These are phyloP conservation scores for Aspergillus fischeri DNA, from an alignment of 2,329 filamentous ascomycete species.

Conservation along the genomic window DNA sequence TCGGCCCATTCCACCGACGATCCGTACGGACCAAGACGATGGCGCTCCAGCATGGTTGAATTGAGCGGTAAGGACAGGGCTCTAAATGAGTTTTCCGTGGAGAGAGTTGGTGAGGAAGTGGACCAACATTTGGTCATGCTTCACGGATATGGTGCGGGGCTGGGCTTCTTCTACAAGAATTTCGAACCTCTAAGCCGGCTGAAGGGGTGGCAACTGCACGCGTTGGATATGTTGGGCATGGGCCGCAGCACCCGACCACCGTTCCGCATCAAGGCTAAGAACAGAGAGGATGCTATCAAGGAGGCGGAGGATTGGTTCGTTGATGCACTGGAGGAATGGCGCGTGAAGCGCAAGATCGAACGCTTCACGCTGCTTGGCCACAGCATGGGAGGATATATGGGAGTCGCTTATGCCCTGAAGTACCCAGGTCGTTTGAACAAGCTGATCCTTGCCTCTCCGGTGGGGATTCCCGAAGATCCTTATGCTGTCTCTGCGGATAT, in stretches of 20 bases:
- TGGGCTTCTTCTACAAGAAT: slow-evolving; percentile 98
- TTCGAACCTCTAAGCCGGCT: slow-evolving; percentile 80
- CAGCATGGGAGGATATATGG: slow-evolving; percentile 90
- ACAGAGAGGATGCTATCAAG: slow-evolving; percentile 70
- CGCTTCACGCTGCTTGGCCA: slow-evolving; percentile 91
- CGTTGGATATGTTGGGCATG: slow-evolving; percentile 94
- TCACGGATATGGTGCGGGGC: slow-evolving; percentile 91
- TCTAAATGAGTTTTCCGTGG: slow-evolving; percentile 89
- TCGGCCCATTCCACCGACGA: slow-evolving; percentile 55
- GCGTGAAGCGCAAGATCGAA: slow-evolving; percentile 80
- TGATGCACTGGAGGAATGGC: slow-evolving; percentile 94
- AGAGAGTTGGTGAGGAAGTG: slow-evolving; percentile 71
- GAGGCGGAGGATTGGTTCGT: slow-evolving; percentile 97
- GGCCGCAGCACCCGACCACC: slow-evolving; percentile 78
- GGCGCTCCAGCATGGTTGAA: slow-evolving; percentile 79
- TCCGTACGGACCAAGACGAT: slow-evolving; percentile 78
- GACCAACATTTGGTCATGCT: slow-evolving; percentile 92
- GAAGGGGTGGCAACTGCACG: slow-evolving; percentile 82
- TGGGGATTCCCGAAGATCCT: slow-evolving; percentile 91
- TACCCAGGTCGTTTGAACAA: slow-evolving; percentile 95
- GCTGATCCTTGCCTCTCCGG: slow-evolving; percentile 88
- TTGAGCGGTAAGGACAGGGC: slow-evolving; percentile 81
- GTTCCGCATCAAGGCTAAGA: slow-evolving; percentile 81
- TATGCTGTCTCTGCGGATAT: slow-evolving; percentile 78
- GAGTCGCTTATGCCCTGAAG: slow-evolving; percentile 90